Percentiles rank a stretch among this genome's conserved stretches.
Conservation (phyloP, 2,329 filamentous ascomycete genomes). For the Akanthomyces lecanii region DNA sequence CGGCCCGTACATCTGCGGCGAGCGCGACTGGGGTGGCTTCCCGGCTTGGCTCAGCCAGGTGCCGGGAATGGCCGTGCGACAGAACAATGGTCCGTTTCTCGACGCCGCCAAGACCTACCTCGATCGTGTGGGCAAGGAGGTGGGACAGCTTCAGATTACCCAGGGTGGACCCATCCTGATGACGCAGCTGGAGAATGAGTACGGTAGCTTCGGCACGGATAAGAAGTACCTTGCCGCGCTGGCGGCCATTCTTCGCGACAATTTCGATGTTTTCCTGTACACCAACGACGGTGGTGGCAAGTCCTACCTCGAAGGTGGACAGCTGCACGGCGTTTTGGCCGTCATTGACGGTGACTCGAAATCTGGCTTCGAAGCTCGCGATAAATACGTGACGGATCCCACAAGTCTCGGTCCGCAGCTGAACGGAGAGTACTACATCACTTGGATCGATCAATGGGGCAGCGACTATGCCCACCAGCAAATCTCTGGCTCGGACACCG, state of each 20-base stretch:
- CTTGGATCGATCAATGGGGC: conserved; percentile 42
- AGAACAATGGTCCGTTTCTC: conserved; percentile 38
- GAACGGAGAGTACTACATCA: conserved; percentile 47
- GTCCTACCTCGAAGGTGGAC: conserved; percentile 40
- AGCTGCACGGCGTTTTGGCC: conserved; percentile 41
- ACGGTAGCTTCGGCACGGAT: conserved; percentile 44
- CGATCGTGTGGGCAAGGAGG: conserved; percentile 33
- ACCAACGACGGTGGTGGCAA: conserved; percentile 46
- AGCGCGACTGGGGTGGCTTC: conserved; percentile 47
- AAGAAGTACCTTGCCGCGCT: conserved; percentile 40
- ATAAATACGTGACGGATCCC: conserved; percentile 40
- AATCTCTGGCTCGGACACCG: conserved; percentile 25
- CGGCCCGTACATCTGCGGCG: conserved; percentile 46
- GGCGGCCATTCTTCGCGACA: conserved; percentile 37
- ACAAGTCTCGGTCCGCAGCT: conserved; percentile 41
- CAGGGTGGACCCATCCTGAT: conserved; percentile 45
- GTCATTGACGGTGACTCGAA: conserved; percentile 43
- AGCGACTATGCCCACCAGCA: conserved; percentile 34
- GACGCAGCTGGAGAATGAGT: conserved; percentile 49
- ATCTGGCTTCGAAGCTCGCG: conserved; percentile 36
- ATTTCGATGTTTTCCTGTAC: conserved; percentile 43
- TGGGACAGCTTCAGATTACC: conserved; percentile 34
- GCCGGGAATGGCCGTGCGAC: conserved; percentile 37
- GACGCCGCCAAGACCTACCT: conserved; percentile 36
- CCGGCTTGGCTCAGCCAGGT: conserved; percentile 42